phyloP scores from a whole-genome alignment of 495 filamentous ascomycete genomes.

The Ascodesmis nigricans region DNA sequence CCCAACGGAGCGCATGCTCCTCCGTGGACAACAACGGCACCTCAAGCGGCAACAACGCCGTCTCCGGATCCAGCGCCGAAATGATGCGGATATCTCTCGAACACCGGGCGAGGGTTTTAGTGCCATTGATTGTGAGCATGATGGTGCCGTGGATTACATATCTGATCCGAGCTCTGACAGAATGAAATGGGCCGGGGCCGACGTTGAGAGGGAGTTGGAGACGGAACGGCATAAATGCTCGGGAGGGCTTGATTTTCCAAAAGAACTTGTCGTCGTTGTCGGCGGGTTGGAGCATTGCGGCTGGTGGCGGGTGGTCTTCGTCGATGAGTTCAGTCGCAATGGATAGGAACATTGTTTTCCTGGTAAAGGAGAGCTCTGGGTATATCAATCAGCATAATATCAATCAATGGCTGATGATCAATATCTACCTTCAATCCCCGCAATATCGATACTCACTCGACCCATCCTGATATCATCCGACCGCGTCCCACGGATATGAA shows the following conservation, averaged over 20 bases:
- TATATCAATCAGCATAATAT: conserved; percentile 19
- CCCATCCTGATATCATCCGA: conserved; percentile 23
- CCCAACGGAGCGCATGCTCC: conserved; percentile 25
- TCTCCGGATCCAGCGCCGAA: conserved; percentile 26
- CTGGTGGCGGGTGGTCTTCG: conserved; percentile 28
- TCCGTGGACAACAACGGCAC: conserved; percentile 31
- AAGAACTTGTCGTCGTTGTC: conserved; percentile 24
- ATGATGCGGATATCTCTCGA: conserved; percentile 20
- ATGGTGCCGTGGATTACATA: conserved; percentile 26
- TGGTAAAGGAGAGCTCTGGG: conserved; percentile 19
- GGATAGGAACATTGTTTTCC: conserved; percentile 27
- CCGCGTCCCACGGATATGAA: conserved; percentile 23
- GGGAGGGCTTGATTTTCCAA: conserved; percentile 29
- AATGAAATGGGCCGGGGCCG: conserved; percentile 33
- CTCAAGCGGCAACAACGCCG: conserved; percentile 30
- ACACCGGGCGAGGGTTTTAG: conserved; percentile 11
- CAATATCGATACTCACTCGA: conserved; percentile 28
- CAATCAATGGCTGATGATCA: conserved; percentile 1
- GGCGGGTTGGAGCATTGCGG: conserved; percentile 26
- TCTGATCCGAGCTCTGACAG: conserved; percentile 30
- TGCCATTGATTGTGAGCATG: conserved; percentile 12
- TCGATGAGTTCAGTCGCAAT: conserved; percentile 32
- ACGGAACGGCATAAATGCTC: conserved; percentile 28
- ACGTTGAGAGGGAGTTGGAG: conserved; percentile 32
- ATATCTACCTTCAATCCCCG: conserved; percentile 31